phyloP scores from a whole-genome alignment of 768 basidiomycete genomes.

The Paxillus involutus region DNA sequence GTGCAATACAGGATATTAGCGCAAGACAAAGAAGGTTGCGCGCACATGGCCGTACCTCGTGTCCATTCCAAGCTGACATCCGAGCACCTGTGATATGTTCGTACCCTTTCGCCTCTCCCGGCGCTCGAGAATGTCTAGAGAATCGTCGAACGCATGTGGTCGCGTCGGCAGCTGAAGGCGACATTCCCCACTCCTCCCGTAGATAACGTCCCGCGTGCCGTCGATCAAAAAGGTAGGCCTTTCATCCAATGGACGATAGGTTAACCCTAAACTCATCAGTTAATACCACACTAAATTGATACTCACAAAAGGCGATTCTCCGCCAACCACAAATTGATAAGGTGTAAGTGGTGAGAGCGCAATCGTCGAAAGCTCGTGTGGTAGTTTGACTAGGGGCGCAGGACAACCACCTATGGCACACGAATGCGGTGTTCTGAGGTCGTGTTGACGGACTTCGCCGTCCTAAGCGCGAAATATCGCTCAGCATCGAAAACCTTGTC shows the following conservation, averaged over 20 bases:
- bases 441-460: conserved; percentile 86
- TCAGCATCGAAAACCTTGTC: conserved; percentile 10
- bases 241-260: neutral
- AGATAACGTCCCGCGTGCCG: conserved; percentile 65
- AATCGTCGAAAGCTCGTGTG: conserved; percentile 68
- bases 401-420: conserved; percentile 64
- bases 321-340: conserved; percentile 84
- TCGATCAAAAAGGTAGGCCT: conserved; percentile 67
- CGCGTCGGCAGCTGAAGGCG: conserved; percentile 45
- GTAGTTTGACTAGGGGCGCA: conserved; percentile 64
- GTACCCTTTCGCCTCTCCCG: conserved; percentile 34
- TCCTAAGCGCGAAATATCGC: conserved; percentile 50
- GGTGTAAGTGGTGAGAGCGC: conserved; percentile 78
- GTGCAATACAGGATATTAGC: conserved; percentile 12
- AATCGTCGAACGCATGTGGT: conserved; percentile 84
- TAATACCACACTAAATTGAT: neutral
- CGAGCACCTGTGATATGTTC: conserved; percentile 80
- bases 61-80: conserved; percentile 68
- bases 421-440: conserved; percentile 67
- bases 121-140: conserved; percentile 46
- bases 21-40: neutral
- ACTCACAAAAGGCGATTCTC: conserved; percentile 74
- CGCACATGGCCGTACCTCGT: conserved; percentile 53
- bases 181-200: conserved; percentile 68
- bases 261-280: neutral